phyloP scores from a whole-genome alignment of 805 yeast genomes.

The Cyberlindnera xylosilytica region DNA sequence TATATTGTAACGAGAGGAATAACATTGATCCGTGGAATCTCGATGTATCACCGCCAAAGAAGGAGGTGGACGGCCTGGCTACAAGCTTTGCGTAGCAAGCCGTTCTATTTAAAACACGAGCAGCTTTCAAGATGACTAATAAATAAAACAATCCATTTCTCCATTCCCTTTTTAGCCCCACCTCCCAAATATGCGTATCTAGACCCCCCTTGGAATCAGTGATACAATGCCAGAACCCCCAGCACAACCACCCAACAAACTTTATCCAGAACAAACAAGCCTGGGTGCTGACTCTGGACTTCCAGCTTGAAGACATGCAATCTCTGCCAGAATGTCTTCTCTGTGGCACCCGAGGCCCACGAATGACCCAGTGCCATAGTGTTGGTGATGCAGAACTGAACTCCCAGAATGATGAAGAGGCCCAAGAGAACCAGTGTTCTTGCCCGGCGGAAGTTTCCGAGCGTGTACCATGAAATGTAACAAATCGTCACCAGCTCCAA shows the following conservation, averaged over 20 bases:
- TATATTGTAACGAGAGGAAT: too few species aligned
- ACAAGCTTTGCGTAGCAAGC: too few species aligned
- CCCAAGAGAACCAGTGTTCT: not conserved
- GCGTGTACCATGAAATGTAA: not conserved
- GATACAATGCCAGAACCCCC: not conserved
- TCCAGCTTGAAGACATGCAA: not conserved
- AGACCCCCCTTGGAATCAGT: not conserved
- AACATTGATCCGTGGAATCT: too few species aligned
- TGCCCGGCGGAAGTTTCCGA: not conserved
- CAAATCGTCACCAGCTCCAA: not conserved
- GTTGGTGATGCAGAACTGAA: not conserved
- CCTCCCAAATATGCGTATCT: too few species aligned
- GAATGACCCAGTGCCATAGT: not conserved
- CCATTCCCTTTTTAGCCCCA: too few species aligned
- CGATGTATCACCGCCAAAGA: too few species aligned
- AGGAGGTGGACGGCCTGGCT: too few species aligned
- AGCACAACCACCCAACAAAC: slow-evolving; percentile 1
- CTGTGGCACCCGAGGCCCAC: not conserved
- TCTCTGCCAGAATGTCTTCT: not conserved
- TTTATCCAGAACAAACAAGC: slow-evolving; percentile 5
- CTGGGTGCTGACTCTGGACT: slow-evolving; percentile 1
- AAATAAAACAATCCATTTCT: too few species aligned
- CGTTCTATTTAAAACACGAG: too few species aligned
- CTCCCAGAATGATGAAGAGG: not conserved
- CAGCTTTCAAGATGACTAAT: too few species aligned